phyloP scores from a whole-genome alignment of 1,139 yeast species.

The Kodamaea anthophila region DNA sequence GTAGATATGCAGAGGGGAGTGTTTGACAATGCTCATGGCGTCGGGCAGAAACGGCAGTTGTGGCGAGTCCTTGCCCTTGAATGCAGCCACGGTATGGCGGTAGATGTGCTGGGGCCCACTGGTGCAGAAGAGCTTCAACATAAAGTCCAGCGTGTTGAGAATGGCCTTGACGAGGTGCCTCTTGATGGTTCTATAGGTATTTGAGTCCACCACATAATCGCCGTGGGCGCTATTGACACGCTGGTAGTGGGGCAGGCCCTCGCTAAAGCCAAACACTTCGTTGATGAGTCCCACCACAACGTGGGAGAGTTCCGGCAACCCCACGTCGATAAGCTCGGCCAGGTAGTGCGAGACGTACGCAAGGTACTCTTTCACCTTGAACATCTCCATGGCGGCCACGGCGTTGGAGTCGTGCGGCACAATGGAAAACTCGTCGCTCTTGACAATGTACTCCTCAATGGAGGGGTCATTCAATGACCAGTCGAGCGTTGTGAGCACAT shows the following conservation, averaged over 20 bases:
- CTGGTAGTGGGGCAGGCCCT: constrained; percentile 13
- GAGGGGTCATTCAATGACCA: constrained; percentile 59
- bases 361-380: constrained; percentile 33
- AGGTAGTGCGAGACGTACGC: constrained; percentile 33
- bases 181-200: constrained; percentile 19
- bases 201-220: constrained; percentile 1
- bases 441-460: constrained; percentile 44
- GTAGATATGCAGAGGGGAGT: constrained; percentile 3
- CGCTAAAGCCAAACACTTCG: constrained; percentile 24
- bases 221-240: neutral
- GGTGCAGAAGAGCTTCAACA: constrained; percentile 26
- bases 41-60: neutral
- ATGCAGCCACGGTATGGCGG: constrained; percentile 7
- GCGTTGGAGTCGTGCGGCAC: constrained; percentile 1
- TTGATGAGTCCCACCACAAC: constrained; percentile 33
- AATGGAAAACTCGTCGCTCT: constrained; percentile 28
- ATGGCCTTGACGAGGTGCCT: constrained; percentile 27
- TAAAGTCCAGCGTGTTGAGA: constrained; percentile 27
- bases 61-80: neutral
- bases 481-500: constrained; percentile 52
- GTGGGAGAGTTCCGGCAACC: constrained; percentile 27
- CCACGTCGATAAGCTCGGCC: constrained; percentile 30
- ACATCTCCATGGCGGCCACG: constrained; percentile 20
- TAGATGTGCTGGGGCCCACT: constrained; percentile 31
- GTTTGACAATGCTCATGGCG: constrained; percentile 2